Conservation (phyloP, 2,329 filamentous ascomycete genomes). For the Diplodia corticola region DNA sequence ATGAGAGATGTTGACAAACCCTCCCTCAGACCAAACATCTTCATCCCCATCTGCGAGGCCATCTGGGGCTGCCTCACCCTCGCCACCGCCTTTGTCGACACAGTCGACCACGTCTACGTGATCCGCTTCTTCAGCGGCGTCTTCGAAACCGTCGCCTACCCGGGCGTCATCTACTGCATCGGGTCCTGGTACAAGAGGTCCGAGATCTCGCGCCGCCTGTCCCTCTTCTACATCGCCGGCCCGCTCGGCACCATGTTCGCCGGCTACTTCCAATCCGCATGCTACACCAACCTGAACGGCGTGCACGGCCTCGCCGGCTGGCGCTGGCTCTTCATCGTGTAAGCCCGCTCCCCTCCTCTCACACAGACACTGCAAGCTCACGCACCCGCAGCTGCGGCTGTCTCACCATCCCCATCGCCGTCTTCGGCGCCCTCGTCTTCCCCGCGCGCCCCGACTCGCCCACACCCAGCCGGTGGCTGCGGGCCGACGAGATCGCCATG, state of each 20-base stretch:
- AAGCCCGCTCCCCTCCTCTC: neutral
- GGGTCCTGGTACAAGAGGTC: constrained; percentile 26
- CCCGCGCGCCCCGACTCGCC: constrained; percentile 21
- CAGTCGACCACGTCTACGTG: neutral
- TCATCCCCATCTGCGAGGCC: constrained; percentile 1
- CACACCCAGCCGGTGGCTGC: neutral
- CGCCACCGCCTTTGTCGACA: constrained; percentile 1
- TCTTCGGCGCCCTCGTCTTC: constrained; percentile 31
- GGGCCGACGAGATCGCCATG: neutral
- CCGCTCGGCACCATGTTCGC: constrained; percentile 23
- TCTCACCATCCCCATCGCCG: constrained; percentile 30
- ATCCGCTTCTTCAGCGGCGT: constrained; percentile 13
- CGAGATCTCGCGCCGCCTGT: constrained; percentile 25
- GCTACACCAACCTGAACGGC: constrained; percentile 30
- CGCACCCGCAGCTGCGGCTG: constrained; percentile 15
- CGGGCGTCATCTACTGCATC: constrained; percentile 27
- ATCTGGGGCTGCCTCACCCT: constrained; percentile 8
- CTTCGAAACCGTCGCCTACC: constrained; percentile 17
- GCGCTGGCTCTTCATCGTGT: constrained; percentile 15
- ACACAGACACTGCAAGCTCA: neutral
- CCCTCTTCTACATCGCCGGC: constrained; percentile 24
- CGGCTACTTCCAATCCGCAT: constrained; percentile 23
- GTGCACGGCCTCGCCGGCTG: neutral
- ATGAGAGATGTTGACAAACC: neutral
- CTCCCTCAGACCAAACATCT: neutral